Conservation (phyloP, 2,329 filamentous ascomycete species). For the Arthrinium puccinioides region DNA sequence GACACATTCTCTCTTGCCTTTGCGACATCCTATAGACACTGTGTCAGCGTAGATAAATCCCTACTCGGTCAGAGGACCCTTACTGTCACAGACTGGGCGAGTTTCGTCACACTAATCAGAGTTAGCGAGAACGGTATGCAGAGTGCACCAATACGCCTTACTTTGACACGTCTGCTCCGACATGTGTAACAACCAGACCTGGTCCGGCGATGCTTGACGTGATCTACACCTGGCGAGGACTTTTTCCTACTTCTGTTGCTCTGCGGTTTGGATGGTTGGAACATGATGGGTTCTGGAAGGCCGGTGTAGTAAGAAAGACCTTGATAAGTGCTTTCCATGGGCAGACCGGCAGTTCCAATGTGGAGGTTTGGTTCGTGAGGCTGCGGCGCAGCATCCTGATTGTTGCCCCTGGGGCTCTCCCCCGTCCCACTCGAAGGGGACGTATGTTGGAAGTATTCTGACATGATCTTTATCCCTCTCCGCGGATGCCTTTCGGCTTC, state of each 20-base stretch:
- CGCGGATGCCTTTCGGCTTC: no score
- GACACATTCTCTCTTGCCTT: constrained; percentile 82
- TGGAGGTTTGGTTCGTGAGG: constrained; percentile 24
- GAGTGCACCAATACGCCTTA: constrained; percentile 22
- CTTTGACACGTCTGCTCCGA: constrained; percentile 78
- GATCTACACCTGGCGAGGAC: constrained; percentile 48
- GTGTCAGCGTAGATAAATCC: constrained; percentile 11
- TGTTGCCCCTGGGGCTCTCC: constrained; percentile 28
- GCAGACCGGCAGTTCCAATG: constrained; percentile 19
- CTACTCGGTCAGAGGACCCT: constrained; percentile 18
- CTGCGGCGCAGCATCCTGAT: constrained; percentile 31
- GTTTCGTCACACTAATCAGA: constrained; percentile 76
- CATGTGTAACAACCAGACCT: constrained; percentile 93
- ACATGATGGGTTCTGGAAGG: constrained; percentile 41
- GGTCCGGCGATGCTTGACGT: constrained; percentile 88
- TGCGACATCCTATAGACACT: constrained; percentile 64
- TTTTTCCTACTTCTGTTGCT: constrained; percentile 40
- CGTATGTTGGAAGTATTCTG: constrained; percentile 7
- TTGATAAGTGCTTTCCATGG: constrained; percentile 36
- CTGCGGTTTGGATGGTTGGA: constrained; percentile 39
- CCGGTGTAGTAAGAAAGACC: constrained; percentile 42
- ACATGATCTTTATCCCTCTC: no score
- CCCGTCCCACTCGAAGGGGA: constrained; percentile 27
- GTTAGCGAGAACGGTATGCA: constrained; percentile 17
- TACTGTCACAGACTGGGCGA: constrained; percentile 77